A percentile compares a stretch with the other conserved stretches of the same genome.
Evolutionary conservation across 1,139 yeast genomes (phyloP).

Genomic region (Debaryomyces sp.): DNA sequence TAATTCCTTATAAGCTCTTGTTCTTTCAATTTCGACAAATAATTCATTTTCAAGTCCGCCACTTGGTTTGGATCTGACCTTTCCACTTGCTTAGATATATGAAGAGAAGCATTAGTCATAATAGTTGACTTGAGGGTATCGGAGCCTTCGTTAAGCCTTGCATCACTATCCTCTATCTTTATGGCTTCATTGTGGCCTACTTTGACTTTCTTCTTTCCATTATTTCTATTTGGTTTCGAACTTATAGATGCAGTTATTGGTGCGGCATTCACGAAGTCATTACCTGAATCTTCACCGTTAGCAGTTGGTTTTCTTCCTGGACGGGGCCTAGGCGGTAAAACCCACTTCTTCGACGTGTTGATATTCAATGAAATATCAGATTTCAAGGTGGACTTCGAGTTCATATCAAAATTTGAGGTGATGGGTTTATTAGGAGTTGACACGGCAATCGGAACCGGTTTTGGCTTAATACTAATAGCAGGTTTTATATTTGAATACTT

Average conservation of each 20-base stretch:
- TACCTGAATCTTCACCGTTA: conserved; percentile 15
- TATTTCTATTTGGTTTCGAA: conserved; percentile 1
- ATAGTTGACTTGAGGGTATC: background rate
- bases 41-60: conserved; percentile 32
- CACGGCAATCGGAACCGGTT: conserved; percentile 31
- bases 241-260: background rate
- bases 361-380: conserved; percentile 30
- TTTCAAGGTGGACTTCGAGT: conserved; percentile 17
- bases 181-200: background rate
- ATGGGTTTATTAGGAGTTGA: conserved; percentile 26
- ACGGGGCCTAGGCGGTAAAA: conserved; percentile 65
- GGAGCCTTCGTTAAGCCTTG: background rate
- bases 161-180: background rate
- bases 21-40: conserved; percentile 46
- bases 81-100: background rate
- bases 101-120: background rate
- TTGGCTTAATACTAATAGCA: conserved; percentile 44
- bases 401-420: conserved; percentile 20
- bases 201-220: conserved; percentile 3
- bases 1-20: conserved; percentile 49
- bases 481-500: conserved; percentile 46
- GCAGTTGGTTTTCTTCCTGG: conserved; percentile 56
- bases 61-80: conserved; percentile 14
- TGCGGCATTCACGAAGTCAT: background rate
- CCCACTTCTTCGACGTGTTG: conserved; percentile 63